A percentile compares a stretch with the other conserved stretches of the same genome.
phyloP scores from a whole-genome alignment of 2,329 filamentous ascomycete species.

The Hymenoscyphus albidus region DNA sequence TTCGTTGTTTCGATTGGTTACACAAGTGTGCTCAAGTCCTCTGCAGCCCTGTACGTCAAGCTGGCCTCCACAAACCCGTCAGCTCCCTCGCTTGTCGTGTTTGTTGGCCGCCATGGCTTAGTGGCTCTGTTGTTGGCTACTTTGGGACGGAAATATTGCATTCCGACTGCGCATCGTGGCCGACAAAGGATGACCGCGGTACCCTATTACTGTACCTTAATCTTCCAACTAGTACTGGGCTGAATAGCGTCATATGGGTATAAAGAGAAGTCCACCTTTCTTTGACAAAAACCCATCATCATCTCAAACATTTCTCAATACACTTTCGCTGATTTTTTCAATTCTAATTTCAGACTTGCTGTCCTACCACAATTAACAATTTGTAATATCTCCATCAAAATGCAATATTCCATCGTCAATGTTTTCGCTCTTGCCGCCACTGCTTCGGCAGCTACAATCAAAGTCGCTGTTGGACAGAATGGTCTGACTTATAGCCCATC shows the following conservation, averaged over 20 bases:
- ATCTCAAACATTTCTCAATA: constrained; percentile 5
- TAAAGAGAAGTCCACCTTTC: constrained; percentile 9
- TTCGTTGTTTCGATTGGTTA: not conserved
- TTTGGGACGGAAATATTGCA: constrained; percentile 5
- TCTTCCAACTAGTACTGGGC: not conserved
- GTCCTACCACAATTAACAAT: constrained; percentile 1
- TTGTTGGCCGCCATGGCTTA: constrained; percentile 5
- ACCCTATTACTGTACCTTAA: constrained; percentile 1
- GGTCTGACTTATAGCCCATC: constrained; percentile 74
- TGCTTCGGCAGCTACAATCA: constrained; percentile 32
- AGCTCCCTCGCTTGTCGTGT: not conserved
- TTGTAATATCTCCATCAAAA: constrained; percentile 9
- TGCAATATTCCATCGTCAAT: constrained; percentile 23
- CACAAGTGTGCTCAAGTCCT: not conserved
- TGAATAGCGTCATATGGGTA: constrained; percentile 1
- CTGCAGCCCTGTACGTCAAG: not conserved
- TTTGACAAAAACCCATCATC: not conserved
- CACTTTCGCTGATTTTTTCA: constrained; percentile 9
- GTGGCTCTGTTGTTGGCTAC: constrained; percentile 4
- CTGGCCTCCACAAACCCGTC: not conserved
- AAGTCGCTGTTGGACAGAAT: constrained; percentile 79
- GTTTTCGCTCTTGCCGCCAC: constrained; percentile 17
- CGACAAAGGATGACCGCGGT: constrained; percentile 4
- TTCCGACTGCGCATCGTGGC: constrained; percentile 10
- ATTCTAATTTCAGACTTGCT: not conserved